Percentiles rank a stretch among this genome's conserved stretches.
Evolutionary conservation across 2,329 filamentous ascomycete genomes (phyloP).

Genomic region (Sphaerulina vaccinii): DNA sequence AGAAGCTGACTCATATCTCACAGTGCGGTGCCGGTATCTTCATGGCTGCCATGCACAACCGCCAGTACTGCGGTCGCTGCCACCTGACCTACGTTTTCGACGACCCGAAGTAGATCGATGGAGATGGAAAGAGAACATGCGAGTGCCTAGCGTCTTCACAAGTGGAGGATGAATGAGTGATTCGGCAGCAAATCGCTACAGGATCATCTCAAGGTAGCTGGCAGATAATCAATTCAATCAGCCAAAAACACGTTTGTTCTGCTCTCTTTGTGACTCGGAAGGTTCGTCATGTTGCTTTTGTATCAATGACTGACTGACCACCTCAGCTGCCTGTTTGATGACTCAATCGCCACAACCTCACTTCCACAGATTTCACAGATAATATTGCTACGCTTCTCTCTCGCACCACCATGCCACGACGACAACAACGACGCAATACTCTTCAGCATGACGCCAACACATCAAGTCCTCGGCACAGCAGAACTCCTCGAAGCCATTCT

Average conservation of each 20-base stretch:
- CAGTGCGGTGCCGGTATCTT: conserved; percentile 99
- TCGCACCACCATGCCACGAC: not conserved
- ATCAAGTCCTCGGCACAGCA: conserved; percentile 18
- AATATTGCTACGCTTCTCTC: not conserved
- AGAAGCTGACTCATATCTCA: conserved; percentile 17
- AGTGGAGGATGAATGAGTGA: not conserved
- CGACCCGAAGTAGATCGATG: conserved; percentile 45
- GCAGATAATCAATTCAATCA: conserved; percentile 3
- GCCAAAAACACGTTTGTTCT: conserved; percentile 1
- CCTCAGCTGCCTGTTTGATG: not conserved
- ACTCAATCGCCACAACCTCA: no score
- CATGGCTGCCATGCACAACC: conserved; percentile 99
- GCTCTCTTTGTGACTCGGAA: not conserved
- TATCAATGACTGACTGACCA: not conserved
- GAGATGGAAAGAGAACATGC: conserved; percentile 3
- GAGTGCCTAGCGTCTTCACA: conserved; percentile 1
- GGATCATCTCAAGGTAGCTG: conserved; percentile 6
- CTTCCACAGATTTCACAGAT: no score
- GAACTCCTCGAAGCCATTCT: conserved; percentile 38
- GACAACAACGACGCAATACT: not conserved
- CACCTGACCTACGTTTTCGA: conserved; percentile 71
- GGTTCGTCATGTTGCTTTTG: not conserved
- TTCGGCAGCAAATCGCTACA: conserved; percentile 1
- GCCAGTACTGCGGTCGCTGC: conserved; percentile 87
- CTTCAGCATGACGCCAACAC: not conserved